Evolutionary conservation across 331 rosid species (phyloP), one percentile per base, ranked within the genome.

Genomic region (Prunus yedoensis): DNA sequence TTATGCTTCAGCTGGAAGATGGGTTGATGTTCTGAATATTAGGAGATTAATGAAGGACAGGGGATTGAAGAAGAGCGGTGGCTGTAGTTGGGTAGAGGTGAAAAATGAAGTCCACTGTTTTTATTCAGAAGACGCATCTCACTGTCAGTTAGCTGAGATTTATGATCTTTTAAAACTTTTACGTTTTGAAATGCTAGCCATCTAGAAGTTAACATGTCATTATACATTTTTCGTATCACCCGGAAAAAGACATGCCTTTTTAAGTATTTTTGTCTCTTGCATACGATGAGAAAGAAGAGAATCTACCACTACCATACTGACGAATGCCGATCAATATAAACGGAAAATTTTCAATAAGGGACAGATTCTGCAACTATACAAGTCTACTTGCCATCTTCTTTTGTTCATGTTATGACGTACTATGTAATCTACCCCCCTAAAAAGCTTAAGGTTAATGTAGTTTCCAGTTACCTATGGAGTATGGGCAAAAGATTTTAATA

Each of bases 61-160:
- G 12, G 73, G 85, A 38, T 61, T 68, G 57, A 66, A 68, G 70
- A 81, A 77, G 56, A 68, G 54, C 2, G 81, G 60, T 9, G 84
- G 78, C 10, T 81, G 74, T 52, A 81, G 85, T 73, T 59, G 74
- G 74, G 38, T 76, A 14, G 81, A 71, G 74, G 74, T 81, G 56
- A 68, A 51, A 32, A 49, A 75, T 67, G 46, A 4, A 8, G 75
- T 76, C 67, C 74, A 81, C 49, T 54, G 32, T 75, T 76, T 81
- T 35, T 58, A 68, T 52, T 77, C 71, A 10, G 81, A 77, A 77
- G 85, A 77, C 20, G 43, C 68, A 73, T 81, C 78, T 69, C 81
- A 81, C 71, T 73, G 74, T 51, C 85, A 71, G 51, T 54, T 68
- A 3, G 51, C 32, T 14, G 38, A 30, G 66, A 81, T 66, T 64